Evolutionary conservation across 1,284 basidiomycete genomes (phyloP), one percentile per base, ranked within the genome.

Genomic region (Malassezia nana): DNA sequence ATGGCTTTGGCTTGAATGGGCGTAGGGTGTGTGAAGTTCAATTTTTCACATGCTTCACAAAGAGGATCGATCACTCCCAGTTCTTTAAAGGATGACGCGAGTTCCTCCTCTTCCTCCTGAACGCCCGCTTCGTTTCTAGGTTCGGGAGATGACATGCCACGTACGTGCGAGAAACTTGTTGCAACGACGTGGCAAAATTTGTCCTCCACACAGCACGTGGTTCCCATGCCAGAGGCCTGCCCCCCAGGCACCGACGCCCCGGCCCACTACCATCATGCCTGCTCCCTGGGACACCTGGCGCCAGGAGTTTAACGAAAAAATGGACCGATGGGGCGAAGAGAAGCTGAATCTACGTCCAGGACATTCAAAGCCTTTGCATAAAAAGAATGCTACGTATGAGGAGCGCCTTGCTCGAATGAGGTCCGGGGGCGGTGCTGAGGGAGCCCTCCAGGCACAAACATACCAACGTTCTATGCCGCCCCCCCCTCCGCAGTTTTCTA

Each of bases 1-100:
- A 99, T 83, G n/a, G 82, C 80, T 66, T 90, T 83, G 13, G 80
- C 78, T 76, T 99, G 94, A 65, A 99, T 98, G 54, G 87, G 85
- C 8, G 92, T 94, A 0, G 94, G 94, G 49, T 80, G 78, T 60
- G 82, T 90, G 81, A 84, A 98, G 47, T 84, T 83, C 52, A 98
- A 78, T 55, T 85, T 82, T 44, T 83, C 79, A 53, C 95, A 83
- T 2, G 91, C 87, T 67, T 88, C 81, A 49, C 95, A 84, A 4
- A 98, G 81, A 52, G 89, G 87, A 31, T 87, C 82, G 57, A 90
- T 91, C 47, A 99, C 79, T 24, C 91, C 90, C 26, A 98, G 82
- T 33, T 76, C 76, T 26, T 75, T 72, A 60, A 82, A 82, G 20
- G 45, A 26, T 15, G 18, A 13, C 4, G 16, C 29, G 4, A 15